Evolutionary conservation across 1,139 yeast species (phyloP).

Genomic region (Saccharomyces hybrid): DNA sequence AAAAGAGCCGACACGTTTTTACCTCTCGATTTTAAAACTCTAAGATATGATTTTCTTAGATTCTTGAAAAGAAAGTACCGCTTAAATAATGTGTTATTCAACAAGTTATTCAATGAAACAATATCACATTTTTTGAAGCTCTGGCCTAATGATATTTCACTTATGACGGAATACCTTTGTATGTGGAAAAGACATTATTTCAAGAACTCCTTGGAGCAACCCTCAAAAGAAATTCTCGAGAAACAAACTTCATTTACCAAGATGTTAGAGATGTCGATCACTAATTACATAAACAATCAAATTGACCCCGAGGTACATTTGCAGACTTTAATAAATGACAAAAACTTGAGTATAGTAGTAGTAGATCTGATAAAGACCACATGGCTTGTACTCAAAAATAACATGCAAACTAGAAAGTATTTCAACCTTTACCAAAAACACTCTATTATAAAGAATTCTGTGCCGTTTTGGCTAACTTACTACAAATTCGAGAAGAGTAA

Average conservation of each 20-base stretch:
- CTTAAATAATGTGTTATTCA: constrained; percentile 12
- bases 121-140: constrained; percentile 9
- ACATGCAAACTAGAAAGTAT: constrained; percentile 37
- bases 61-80: constrained; percentile 14
- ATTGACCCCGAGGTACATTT: constrained; percentile 19
- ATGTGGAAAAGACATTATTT: constrained; percentile 19
- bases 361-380: constrained; percentile 35
- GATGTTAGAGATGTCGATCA: constrained; percentile 23
- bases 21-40: constrained; percentile 13
- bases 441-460: constrained; percentile 36
- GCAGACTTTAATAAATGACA: constrained; percentile 28
- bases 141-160: constrained; percentile 16
- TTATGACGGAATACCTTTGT: constrained; percentile 18
- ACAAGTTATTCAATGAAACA: constrained; percentile 11
- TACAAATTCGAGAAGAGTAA: constrained; percentile 44
- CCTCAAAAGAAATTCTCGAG: constrained; percentile 14
- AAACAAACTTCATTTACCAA: constrained; percentile 22
- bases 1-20: constrained; percentile 16
- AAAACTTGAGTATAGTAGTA: constrained; percentile 33
- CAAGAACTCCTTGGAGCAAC: constrained; percentile 19
- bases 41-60: constrained; percentile 14
- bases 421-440: constrained; percentile 39
- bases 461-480: constrained; percentile 49
- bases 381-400: constrained; percentile 33
- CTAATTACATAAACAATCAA: constrained; percentile 17